Conservation (phyloP, 2,329 filamentous ascomycete genomes). For the Tolypocladium capitatum region DNA sequence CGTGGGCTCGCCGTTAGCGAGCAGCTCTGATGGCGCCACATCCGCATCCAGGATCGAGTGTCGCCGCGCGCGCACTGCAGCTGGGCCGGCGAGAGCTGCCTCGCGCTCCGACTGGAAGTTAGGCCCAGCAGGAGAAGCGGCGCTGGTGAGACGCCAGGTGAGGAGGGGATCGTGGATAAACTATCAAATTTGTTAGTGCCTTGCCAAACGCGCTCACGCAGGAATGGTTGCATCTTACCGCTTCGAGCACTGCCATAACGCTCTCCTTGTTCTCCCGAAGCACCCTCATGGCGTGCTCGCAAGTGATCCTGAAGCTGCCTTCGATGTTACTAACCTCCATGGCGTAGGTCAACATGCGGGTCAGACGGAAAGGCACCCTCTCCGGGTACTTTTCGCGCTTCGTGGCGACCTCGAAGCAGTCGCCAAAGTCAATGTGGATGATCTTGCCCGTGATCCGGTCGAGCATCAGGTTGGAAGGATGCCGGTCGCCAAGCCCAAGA, state of each 20-base stretch:
- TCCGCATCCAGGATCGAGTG: slow-evolving; percentile 57
- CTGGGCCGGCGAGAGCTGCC: slow-evolving; percentile 33
- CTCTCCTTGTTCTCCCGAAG: slow-evolving; percentile 95
- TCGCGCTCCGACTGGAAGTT: slow-evolving; percentile 53
- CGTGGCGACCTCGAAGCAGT: slow-evolving; percentile 99
- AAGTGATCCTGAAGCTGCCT: slow-evolving; percentile 94
- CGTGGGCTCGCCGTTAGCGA: slow-evolving; percentile 31
- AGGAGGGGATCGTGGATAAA: slow-evolving; percentile 99
- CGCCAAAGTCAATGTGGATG: slow-evolving; percentile 96
- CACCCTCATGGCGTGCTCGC: slow-evolving; percentile 96
- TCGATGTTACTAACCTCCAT: slow-evolving; percentile 99
- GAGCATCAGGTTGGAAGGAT: slow-evolving; percentile 96
- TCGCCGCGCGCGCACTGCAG: slow-evolving; percentile 42
- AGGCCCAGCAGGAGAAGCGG: slow-evolving; percentile 49
- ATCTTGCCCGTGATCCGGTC: slow-evolving; percentile 94
- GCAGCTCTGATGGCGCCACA: slow-evolving; percentile 44
- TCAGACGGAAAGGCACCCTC: slow-evolving; percentile 91
- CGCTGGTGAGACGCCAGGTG: slow-evolving; percentile 76
- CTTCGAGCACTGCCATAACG: slow-evolving; percentile 94
- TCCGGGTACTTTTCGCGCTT: slow-evolving; percentile 99
- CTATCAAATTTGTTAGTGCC: slow-evolving; percentile 26
- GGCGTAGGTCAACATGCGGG: slow-evolving; percentile 96
- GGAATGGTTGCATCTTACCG: slow-evolving; percentile 47
- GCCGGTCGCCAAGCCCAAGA: slow-evolving; percentile 85
- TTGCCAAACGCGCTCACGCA: background rate